Evolutionary conservation across 176 grass and related monocot species (phyloP), one percentile per base, ranked within the genome.

Genomic region (Eleusine indica): DNA sequence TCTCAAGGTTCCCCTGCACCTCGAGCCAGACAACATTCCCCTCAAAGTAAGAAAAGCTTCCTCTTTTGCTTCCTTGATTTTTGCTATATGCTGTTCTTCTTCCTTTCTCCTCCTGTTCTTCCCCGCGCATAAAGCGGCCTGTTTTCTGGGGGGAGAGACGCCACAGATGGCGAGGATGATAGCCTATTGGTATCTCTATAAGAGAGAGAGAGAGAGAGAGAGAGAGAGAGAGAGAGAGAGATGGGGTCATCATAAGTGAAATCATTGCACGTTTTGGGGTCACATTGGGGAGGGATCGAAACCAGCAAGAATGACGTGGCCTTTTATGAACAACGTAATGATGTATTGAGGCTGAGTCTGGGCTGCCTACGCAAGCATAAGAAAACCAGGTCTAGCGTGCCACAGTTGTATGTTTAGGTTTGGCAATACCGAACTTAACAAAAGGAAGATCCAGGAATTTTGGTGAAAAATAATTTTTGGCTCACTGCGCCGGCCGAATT

Each of bases 21-120:
- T 89, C 87, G 87, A 89, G 87, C 87, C 87, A 89, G 87, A 89
- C 87, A 84, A 89, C 87, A 89, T 89, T 89, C 87, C 87, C 76
- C 87, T 80, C 82, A 89, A 85, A 84, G 69, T 63, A 84, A 74
- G 22, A 63, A 63, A 84, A 41, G 76, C 69, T 75, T 60, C 87
- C 81, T 74, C 67, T 32, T 41, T 74, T 16, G 40, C 61, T 80
- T 84, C 54, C 69, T 15, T 65, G 39, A 64, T 60, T 67, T 60
- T 7, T 49, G 48, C 8, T 16, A 17, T 38, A 72, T 47, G 44
- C 22, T 12, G 25, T 56, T 9, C 12, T 13, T 70, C 51, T 4
- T 43, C 85, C 13, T 11, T 30, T 62, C 35, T 35, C 38, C 1
- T 65, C 49, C 52, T 68, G 58, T 19, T 44, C 46, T 3, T 49